Evolutionary conservation across 2,329 filamentous ascomycete species (phyloP), one percentile per base, ranked within the genome.

Genomic region (Stagonosporopsis rhizophila): DNA sequence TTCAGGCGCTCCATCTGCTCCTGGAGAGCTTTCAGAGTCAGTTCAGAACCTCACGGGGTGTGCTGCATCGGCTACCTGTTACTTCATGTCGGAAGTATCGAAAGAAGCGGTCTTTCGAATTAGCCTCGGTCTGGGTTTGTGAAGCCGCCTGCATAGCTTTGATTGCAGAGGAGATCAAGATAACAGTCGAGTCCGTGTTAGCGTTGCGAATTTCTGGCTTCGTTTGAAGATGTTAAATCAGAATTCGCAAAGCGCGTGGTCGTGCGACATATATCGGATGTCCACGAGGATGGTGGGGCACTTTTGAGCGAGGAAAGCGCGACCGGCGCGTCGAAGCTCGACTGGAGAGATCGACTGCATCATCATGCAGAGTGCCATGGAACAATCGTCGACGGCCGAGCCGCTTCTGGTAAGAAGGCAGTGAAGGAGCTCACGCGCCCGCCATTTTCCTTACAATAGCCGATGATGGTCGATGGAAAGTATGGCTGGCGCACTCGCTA

Each of bases 71-170:
- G 63, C 58, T 79, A 92, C 91, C 83, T 42, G 86, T 85, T 47
- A 90, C 85, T 75, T 90, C 88, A 66, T 87, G 83, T 64, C 91
- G 88, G 70, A 96, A 96, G 72, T 92, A 89, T 66, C 87, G 86
- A 75, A 94, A 93, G 80, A 96, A 96, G 34, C 86, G 86, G 70
- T 94, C 89, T 65, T 92, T 95, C 54, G 86, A 77, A 5, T 70
- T 71, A 12, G 62, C 52, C n/a, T 70, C 68, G 17, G 59, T 51
- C 22, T 60, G 64, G 4, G 58, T 34, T n/a, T 56, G 61, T 6
- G 56, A 19, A 22, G 53, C 49, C 34, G 49, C 58, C 56, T 68
- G 47, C 53, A 56, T 56, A 19, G 22, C 28, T 49, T 14, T 25
- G 38, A 6, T 1, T 23, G 12, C 2, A 9, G 12, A 23, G 11